Base-by-base conservation (phyloP, 1,139 yeast genomes). In the Blastobotrys petasosporus region DNA sequence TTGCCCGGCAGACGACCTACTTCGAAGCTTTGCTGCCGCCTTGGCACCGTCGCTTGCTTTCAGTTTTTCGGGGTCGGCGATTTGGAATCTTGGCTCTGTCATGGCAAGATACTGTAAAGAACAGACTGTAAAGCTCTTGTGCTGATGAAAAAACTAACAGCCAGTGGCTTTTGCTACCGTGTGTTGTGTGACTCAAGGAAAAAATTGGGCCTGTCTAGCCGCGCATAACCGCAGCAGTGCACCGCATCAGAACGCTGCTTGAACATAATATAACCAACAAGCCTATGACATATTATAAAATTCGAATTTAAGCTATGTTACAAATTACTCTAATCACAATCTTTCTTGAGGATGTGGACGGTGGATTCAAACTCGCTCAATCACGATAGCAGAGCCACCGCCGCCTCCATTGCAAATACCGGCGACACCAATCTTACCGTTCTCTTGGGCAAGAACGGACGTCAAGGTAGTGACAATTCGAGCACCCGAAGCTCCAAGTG, bases 371-470 rank as follows among this genome's bases (percentile, higher is more conserved):
- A 53, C 53, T 33, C 58, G 54, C 61, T 85, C 90, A 56, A 86
- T 74, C 52, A 86, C 84, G 56, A 86, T 69, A 32, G 94, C 80
- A 49, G 95, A 83, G 48, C 97, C 97, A 66, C 97, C 97, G 66
- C 98, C 98, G 62, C 98, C 98, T 74, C 98, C 97, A 69, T 92
- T 92, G 76, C 97, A 92, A 65, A 92, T 83, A 67, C 86, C 96
- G 60, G 96, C 96, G 56, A 80, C 87, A 66, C 98, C 98, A 58
- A 81, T 69, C 73, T 82, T 87, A 63, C 97, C 97, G 43, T 59
- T 58, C 61, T 71, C 74, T 71, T 88, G 96, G 37, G 70, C 58
- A 64, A 92, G 77, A 11, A 88, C 82, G 48, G 84, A 77, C 52
- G 81, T 66, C 67, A 92, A 76, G 40, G 97, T 92, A 56, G 85